A percentile compares a stretch with the other conserved stretches of the same genome.
phyloP scores from a whole-genome alignment of 202 grass and related monocot species.

The Panicum hallii region DNA sequence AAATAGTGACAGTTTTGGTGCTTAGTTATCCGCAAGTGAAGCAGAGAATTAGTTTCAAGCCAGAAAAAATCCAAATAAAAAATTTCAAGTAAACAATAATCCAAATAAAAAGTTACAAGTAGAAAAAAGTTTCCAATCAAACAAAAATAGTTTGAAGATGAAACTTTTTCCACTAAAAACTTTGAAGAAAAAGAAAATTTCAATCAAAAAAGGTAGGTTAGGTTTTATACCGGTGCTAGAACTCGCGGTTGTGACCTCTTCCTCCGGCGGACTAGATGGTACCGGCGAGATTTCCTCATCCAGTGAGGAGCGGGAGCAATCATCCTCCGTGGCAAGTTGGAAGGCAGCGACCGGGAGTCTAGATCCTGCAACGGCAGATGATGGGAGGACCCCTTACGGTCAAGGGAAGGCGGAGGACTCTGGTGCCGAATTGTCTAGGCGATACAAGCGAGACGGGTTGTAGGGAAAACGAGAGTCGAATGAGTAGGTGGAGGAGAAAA shows the following conservation, averaged over 20 bases:
- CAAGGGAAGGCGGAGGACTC: background rate
- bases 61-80: background rate
- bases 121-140: background rate
- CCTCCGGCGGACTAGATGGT: background rate
- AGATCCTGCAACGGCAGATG: background rate
- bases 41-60: background rate
- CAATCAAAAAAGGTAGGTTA: background rate
- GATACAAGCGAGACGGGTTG: background rate
- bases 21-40: background rate
- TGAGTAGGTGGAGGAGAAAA: background rate
- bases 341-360: background rate
- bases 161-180: background rate
- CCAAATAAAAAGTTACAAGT: background rate
- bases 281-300: background rate
- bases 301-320: background rate
- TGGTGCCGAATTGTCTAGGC: too few relatives aligned
- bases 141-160: background rate
- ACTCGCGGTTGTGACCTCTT: background rate
- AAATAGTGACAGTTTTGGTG: background rate
- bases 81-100: background rate
- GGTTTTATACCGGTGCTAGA: background rate
- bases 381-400: background rate
- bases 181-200: background rate
- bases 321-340: background rate
- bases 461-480: background rate